These are phyloP conservation scores for Beauveria sp. DNA, from an alignment of 2,329 filamentous ascomycete species.

Conservation along the genomic window DNA sequence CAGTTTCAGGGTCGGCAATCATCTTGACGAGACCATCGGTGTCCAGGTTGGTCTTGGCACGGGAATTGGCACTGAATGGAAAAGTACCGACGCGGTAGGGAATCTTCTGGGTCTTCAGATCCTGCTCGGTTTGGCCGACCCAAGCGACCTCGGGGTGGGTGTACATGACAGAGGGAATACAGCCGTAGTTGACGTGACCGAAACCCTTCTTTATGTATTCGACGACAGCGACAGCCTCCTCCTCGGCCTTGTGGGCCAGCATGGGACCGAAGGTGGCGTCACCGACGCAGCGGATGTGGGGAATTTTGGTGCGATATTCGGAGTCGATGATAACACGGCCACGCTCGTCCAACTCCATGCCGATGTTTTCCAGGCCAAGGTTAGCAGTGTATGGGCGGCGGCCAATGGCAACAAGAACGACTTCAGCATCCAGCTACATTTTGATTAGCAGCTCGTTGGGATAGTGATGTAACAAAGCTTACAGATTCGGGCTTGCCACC, in stretches of 20 bases:
- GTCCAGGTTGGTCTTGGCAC: constrained; percentile 97
- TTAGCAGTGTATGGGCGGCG: constrained; percentile 90
- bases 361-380: constrained; percentile 88
- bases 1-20: constrained; percentile 90
- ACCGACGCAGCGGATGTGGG: constrained; percentile 94
- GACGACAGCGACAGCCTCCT: constrained; percentile 88
- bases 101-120: constrained; percentile 81
- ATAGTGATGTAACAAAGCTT: constrained; percentile 29
- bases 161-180: constrained; percentile 99
- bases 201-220: constrained; percentile 98
- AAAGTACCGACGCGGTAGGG: constrained; percentile 92
- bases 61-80: constrained; percentile 96
- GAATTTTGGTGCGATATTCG: constrained; percentile 95
- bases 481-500: constrained; percentile 91
- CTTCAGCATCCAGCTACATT: constrained; percentile 76
- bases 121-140: constrained; percentile 96
- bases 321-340: constrained; percentile 96
- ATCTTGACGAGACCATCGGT: constrained; percentile 97
- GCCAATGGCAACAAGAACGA: constrained; percentile 93
- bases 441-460: constrained; percentile 15
- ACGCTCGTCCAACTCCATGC: constrained; percentile 83
- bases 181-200: constrained; percentile 97
- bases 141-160: constrained; percentile 97
- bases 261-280: constrained; percentile 97
- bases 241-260: constrained; percentile 98